These are phyloP conservation scores for Psilocybe azurescens DNA, from an alignment of 768 basidiomycete genomes.

Conservation along the genomic window DNA sequence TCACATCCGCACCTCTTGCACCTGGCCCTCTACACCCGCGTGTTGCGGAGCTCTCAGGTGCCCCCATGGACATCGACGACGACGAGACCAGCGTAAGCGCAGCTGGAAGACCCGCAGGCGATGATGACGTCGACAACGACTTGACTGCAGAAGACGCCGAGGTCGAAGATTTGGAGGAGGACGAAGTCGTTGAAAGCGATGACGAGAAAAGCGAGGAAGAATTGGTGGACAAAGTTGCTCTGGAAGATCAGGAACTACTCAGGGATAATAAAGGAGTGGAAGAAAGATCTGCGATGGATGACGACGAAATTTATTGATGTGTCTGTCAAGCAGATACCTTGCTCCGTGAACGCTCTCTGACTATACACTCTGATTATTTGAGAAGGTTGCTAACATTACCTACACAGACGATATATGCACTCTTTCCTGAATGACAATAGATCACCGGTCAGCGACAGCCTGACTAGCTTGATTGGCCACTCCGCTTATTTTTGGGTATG, in stretches of 20 bases:
- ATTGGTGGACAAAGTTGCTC: slow-evolving; percentile 42
- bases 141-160: slow-evolving; percentile 23
- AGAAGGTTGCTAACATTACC: too few relatives aligned
- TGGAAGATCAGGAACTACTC: slow-evolving; percentile 49
- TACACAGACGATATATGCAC: too few relatives aligned
- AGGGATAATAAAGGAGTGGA: slow-evolving; percentile 45
- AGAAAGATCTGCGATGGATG: slow-evolving; percentile 20
- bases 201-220: slow-evolving; percentile 41
- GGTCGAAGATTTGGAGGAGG: slow-evolving; percentile 38
- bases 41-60: slow-evolving; percentile 31
- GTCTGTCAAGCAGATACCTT: too few relatives aligned
- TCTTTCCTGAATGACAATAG: too few relatives aligned
- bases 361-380: too few relatives aligned
- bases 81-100: slow-evolving; percentile 11
- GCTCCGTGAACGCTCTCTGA: too few relatives aligned
- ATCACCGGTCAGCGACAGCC: too few relatives aligned
- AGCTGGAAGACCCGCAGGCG: slow-evolving; percentile 9
- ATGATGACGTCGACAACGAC: slow-evolving; percentile 35
- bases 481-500: too few relatives aligned
- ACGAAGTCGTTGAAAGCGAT: slow-evolving; percentile 38
- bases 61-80: slow-evolving; percentile 34
- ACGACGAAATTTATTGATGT: neutral
- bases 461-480: too few relatives aligned
- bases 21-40: slow-evolving; percentile 15
- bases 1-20: slow-evolving; percentile 35